phyloP scores from a whole-genome alignment of 2,329 filamentous ascomycete species.

The Alternaria ventricosa region DNA sequence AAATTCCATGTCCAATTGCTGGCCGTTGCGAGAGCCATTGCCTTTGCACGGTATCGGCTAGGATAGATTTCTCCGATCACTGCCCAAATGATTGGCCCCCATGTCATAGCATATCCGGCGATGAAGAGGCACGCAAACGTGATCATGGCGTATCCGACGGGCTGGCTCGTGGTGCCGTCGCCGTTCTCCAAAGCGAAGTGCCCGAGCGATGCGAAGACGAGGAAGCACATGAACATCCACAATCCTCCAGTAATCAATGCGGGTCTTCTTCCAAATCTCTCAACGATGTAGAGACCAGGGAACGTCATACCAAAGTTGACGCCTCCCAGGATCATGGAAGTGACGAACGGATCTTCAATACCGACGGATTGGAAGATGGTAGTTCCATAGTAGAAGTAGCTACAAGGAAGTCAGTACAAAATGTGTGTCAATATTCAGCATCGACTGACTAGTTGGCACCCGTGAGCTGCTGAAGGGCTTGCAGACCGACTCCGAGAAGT shows the following conservation, averaged over 20 bases:
- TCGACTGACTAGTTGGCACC: conserved; percentile 69
- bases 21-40: conserved; percentile 55
- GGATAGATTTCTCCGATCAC: conserved; percentile 71
- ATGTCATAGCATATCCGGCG: conserved; percentile 70
- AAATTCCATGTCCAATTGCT: conserved; percentile 55
- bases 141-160: conserved; percentile 66
- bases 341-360: conserved; percentile 54
- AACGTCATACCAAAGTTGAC: conserved; percentile 59
- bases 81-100: conserved; percentile 76
- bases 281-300: conserved; percentile 56
- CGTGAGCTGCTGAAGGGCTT: conserved; percentile 72
- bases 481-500: conserved; percentile 66
- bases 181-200: conserved; percentile 51
- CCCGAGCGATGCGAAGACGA: conserved; percentile 58
- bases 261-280: conserved; percentile 54
- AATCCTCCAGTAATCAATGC: conserved; percentile 54
- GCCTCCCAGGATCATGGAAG: conserved; percentile 56
- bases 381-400: conserved; percentile 64
- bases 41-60: conserved; percentile 57
- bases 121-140: conserved; percentile 74
- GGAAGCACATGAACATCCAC: conserved; percentile 65
- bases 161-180: conserved; percentile 44
- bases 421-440: neutral
- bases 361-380: conserved; percentile 54
- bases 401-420: neutral